These are phyloP conservation scores for Lasiosphaeriaceae sp. DNA, from an alignment of 495 filamentous ascomycete species.

Conservation along the genomic window DNA sequence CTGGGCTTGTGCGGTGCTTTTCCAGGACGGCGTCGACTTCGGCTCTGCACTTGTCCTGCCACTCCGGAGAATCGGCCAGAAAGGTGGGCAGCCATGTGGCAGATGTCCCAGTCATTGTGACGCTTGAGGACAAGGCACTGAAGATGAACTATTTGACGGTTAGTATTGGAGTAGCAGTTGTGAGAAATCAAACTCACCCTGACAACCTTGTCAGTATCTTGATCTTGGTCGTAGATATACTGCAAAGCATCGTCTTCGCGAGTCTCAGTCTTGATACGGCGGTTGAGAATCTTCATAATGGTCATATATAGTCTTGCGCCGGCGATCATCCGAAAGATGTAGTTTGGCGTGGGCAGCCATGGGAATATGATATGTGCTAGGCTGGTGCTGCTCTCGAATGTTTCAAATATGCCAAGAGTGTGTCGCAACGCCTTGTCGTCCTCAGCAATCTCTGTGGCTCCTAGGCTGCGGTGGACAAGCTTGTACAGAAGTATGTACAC, in stretches of 20 bases:
- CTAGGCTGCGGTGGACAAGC: constrained; percentile 38
- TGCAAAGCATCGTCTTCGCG: constrained; percentile 44
- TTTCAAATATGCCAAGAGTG: constrained; percentile 34
- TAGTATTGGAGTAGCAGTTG: neutral
- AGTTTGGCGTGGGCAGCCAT: constrained; percentile 30
- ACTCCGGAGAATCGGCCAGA: constrained; percentile 36
- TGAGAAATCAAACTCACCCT: constrained; percentile 5
- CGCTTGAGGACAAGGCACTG: constrained; percentile 33
- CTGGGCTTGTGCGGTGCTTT: constrained; percentile 27
- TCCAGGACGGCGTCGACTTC: constrained; percentile 38
- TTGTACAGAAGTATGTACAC: constrained; percentile 41
- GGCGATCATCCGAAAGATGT: constrained; percentile 27
- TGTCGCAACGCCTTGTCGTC: constrained; percentile 27
- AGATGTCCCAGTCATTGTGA: constrained; percentile 44
- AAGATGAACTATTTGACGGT: constrained; percentile 31
- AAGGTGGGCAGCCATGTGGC: constrained; percentile 37
- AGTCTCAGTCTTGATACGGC: constrained; percentile 31
- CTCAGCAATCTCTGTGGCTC: constrained; percentile 40
- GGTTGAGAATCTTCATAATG: constrained; percentile 35
- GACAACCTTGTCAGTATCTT: constrained; percentile 23
- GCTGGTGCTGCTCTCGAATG: constrained; percentile 27
- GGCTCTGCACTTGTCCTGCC: constrained; percentile 33
- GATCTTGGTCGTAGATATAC: constrained; percentile 39
- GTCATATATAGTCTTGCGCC: constrained; percentile 38
- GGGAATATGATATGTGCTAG: constrained; percentile 40